Evolutionary conservation across 2,329 filamentous ascomycete genomes (phyloP).

Genomic region (Calycina marina): DNA sequence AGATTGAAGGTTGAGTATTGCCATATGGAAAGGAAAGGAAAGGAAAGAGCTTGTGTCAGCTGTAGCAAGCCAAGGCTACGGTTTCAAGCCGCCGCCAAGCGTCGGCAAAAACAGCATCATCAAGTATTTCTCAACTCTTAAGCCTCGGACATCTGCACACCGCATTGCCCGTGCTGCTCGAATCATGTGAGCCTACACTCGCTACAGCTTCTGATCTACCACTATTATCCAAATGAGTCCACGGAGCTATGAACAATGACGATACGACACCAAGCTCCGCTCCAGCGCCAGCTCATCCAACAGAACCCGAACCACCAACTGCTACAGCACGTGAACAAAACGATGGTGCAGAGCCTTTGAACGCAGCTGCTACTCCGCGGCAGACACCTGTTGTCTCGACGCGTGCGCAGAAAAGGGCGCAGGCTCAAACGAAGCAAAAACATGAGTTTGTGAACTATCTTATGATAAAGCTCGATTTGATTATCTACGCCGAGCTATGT

Average conservation of each 20-base stretch:
- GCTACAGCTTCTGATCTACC: conserved; percentile 2
- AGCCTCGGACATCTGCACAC: background rate
- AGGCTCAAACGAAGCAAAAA: conserved; percentile 35
- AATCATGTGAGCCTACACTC: conserved; percentile 13
- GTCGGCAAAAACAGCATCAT: background rate
- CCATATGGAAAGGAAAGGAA: background rate
- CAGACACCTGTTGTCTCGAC: conserved; percentile 7
- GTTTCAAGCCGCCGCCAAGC: background rate
- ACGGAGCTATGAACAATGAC: conserved; percentile 37
- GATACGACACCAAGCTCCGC: conserved; percentile 25
- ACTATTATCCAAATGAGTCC: conserved; percentile 18
- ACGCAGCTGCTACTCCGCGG: conserved; percentile 1
- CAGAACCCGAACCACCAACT: background rate
- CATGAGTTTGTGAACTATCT: conserved; percentile 42
- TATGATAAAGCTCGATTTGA: conserved; percentile 43
- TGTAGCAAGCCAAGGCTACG: background rate
- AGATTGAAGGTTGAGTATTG: background rate
- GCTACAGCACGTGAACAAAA: background rate
- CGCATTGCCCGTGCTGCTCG: background rate
- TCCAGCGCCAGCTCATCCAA: conserved; percentile 10
- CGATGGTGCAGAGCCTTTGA: conserved; percentile 1
- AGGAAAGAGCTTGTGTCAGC: background rate
- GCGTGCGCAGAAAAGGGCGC: conserved; percentile 20
- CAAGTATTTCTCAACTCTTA: background rate
- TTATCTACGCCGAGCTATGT: conserved; percentile 50